Percentiles rank a stretch among this genome's conserved stretches.
phyloP scores from a whole-genome alignment of 2,329 filamentous ascomycete genomes.

The Xylariaceae sp. region DNA sequence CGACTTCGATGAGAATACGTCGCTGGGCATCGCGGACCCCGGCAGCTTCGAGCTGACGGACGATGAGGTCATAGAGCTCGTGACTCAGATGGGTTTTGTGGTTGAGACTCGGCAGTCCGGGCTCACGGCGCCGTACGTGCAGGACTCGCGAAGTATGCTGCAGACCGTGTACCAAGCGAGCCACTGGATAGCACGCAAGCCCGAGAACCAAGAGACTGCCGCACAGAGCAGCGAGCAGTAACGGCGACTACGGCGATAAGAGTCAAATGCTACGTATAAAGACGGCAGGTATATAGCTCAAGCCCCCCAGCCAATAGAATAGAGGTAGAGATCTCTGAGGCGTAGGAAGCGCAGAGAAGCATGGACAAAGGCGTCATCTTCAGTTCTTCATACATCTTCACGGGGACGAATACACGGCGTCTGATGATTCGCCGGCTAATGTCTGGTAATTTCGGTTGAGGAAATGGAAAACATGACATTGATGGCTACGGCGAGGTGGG shows the following conservation, averaged over 20 bases:
- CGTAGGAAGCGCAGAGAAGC: not conserved
- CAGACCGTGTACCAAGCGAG: slow-evolving; percentile 75
- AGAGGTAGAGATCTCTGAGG: not conserved
- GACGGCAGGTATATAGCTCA: not conserved
- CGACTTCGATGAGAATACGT: slow-evolving; percentile 45
- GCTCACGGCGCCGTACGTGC: slow-evolving; percentile 78
- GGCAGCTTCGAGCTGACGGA: slow-evolving; percentile 87
- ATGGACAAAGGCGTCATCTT: slow-evolving; percentile 1
- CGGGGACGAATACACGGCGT: not conserved
- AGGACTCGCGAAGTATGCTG: slow-evolving; percentile 79
- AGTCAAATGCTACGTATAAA: not conserved
- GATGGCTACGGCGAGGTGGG: not conserved
- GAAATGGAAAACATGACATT: too few species aligned
- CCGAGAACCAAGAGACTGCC: slow-evolving; percentile 18
- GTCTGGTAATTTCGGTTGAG: not conserved
- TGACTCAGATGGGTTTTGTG: slow-evolving; percentile 71
- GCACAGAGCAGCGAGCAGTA: too few species aligned
- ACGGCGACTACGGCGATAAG: not conserved
- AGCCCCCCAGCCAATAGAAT: not conserved
- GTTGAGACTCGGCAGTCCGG: slow-evolving; percentile 60
- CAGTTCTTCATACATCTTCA: slow-evolving; percentile 4
- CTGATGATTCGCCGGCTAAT: not conserved
- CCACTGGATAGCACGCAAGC: slow-evolving; percentile 82
- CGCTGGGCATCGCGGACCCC: slow-evolving; percentile 75
- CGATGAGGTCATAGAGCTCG: slow-evolving; percentile 76